Evolutionary conservation across 768 basidiomycete species (phyloP).

Genomic region (Xerocomus brunneocitrinus): DNA sequence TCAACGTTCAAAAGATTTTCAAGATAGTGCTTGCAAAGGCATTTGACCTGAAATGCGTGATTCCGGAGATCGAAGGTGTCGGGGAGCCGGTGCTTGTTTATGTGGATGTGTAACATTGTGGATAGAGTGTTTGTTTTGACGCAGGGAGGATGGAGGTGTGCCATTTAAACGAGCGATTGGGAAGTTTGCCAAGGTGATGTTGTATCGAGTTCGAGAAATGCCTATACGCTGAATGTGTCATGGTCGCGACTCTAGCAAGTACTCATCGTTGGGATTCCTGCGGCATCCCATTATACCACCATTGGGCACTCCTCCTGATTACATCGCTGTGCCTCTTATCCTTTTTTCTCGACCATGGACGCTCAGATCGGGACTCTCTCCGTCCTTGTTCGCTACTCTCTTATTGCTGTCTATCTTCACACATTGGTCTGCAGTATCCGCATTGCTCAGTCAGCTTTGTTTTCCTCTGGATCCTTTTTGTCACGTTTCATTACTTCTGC

Average conservation of each 20-base stretch:
- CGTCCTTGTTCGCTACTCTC: constrained; percentile 14
- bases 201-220: constrained; percentile 18
- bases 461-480: constrained; percentile 21
- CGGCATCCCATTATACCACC: constrained; percentile 21
- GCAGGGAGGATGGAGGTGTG: constrained; percentile 15
- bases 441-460: constrained; percentile 21
- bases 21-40: constrained; percentile 97
- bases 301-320: constrained; percentile 5
- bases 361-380: constrained; percentile 17
- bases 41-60: constrained; percentile 97
- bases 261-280: constrained; percentile 10
- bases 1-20: constrained; percentile 99
- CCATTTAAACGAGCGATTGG: constrained; percentile 9
- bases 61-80: constrained; percentile 95
- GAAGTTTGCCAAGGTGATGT: constrained; percentile 28
- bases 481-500: constrained; percentile 20
- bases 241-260: constrained; percentile 16
- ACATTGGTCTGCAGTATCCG: constrained; percentile 21
- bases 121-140: constrained; percentile 21
- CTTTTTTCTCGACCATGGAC: constrained; percentile 13
- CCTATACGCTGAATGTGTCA: constrained; percentile 17
- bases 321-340: constrained; percentile 1
- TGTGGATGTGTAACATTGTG: constrained; percentile 54
- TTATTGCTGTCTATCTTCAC: constrained; percentile 26
- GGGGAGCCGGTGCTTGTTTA: constrained; percentile 96